Conservation (phyloP, 129 eudicot genomes). For the Solidago caesia region DNA sequence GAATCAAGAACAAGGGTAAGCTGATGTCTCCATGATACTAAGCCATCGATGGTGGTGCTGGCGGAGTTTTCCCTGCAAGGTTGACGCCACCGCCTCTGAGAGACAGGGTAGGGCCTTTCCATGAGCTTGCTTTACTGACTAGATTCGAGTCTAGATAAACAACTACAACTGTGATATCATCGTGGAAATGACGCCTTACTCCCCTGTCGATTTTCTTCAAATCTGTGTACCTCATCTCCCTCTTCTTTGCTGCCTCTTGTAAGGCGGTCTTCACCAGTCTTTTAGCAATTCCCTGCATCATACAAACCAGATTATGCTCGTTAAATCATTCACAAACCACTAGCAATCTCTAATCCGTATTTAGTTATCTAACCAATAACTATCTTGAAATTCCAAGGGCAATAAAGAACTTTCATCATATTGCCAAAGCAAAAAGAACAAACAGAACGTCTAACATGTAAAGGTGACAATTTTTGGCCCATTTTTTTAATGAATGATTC, state of each 20-base stretch:
- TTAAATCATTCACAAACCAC: background rate
- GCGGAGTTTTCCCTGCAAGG: constrained; percentile 41
- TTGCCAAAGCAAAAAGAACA: too few relatives aligned
- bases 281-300: constrained; percentile 75
- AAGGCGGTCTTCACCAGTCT: constrained; percentile 74
- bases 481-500: background rate
- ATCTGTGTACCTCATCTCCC: constrained; percentile 90
- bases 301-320: constrained; percentile 3
- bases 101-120: constrained; percentile 62
- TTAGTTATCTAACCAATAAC: background rate
- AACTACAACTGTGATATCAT: constrained; percentile 79
- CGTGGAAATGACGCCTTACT: constrained; percentile 91
- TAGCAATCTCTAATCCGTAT: too few relatives aligned
- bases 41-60: constrained; percentile 33
- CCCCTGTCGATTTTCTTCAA: constrained; percentile 89
- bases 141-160: constrained; percentile 77
- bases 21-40: background rate
- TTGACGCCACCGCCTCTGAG: constrained; percentile 66
- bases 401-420: too few relatives aligned
- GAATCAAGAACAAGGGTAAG: background rate
- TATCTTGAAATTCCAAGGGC: background rate
- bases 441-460: too few relatives aligned
- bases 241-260: constrained; percentile 88
- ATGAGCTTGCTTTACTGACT: constrained; percentile 66
- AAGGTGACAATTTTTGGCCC: too few relatives aligned